These are phyloP conservation scores for Ogataea paradorogensis DNA, from an alignment of 805 yeast species.

Conservation along the genomic window DNA sequence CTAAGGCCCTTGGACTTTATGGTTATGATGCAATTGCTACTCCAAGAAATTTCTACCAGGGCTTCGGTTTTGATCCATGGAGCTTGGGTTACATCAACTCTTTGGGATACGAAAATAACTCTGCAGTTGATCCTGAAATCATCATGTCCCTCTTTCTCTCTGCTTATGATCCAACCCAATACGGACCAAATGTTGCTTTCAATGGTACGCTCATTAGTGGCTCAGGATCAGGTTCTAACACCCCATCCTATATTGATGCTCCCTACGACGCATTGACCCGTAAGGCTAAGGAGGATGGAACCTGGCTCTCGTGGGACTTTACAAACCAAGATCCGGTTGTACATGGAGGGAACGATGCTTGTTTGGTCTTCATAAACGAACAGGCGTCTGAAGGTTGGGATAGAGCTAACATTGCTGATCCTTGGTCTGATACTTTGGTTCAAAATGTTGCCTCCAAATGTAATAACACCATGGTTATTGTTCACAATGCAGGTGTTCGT, in stretches of 20 bases:
- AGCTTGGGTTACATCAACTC: conserved; percentile 6
- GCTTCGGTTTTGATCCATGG: conserved; percentile 6
- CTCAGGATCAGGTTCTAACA: conserved; percentile 64
- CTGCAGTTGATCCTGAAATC: neutral
- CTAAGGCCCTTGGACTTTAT: conserved; percentile 36
- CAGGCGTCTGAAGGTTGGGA: conserved; percentile 58
- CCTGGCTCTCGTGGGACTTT: conserved; percentile 16
- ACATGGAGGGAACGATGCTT: conserved; percentile 44
- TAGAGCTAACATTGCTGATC: conserved; percentile 53
- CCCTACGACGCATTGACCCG: conserved; percentile 54
- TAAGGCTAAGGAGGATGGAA: conserved; percentile 34
- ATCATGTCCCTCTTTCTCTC: conserved; percentile 9
- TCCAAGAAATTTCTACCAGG: neutral
- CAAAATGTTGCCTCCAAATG: conserved; percentile 46
- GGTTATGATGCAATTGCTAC: conserved; percentile 18
- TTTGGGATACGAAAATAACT: conserved; percentile 12
- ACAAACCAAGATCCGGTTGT: conserved; percentile 43
- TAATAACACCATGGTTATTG: conserved; percentile 54
- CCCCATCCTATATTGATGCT: conserved; percentile 53
- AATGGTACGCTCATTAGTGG: conserved; percentile 58
- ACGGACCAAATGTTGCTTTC: conserved; percentile 24
- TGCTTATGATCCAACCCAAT: conserved; percentile 2
- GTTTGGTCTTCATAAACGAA: conserved; percentile 53
- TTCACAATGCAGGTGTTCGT: conserved; percentile 61
- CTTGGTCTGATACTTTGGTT: conserved; percentile 53